Evolutionary conservation across 345 rosid genomes (phyloP), one percentile per base, ranked within the genome.

Genomic region (Acer saccharum): DNA sequence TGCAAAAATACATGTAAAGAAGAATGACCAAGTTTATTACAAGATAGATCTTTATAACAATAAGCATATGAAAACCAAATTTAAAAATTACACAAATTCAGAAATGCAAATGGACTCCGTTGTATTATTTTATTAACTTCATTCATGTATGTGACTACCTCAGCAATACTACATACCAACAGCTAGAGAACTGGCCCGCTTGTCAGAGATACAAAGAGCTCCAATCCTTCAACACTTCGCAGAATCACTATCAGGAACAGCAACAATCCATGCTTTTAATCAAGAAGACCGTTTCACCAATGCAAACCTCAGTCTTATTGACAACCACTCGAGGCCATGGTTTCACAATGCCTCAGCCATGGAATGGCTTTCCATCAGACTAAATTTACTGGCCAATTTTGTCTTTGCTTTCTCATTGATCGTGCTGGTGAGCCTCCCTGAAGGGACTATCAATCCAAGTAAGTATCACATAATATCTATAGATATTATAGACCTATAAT

Each of bases 221-320:
- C 98, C 98, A 27, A 95, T 95, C 67, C 97, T 95, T 75, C 98
- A 93, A 74, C 98, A 95, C 87, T 95, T 95, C 80, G 91, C 93
- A 66, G 98, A 95, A 83, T 95, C 98, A 3, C 87, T 92, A 71
- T 88, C 98, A 52, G 98, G 98, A 17, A 93, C 98, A 55, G 91
- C 94, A 73, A 88, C 94, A 44, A 93, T 95, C 75, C 95, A 97
- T 20, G 95, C 98, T 52, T 95, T 93, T 84, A 91, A 89, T 77
- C 95, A 92, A 76, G 85, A 76, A 81, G 87, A 80, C 1, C 93
- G 98, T 20, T 95, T 95, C 82, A 79, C 79, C 50, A 68, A 72
- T 78, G 82, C 89, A 72, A 95, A 95, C 77, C 93, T 93, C 32
- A 74, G 61, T 67, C 97, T 93, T 44, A 78, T 93, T 70, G 94